Percentiles rank a stretch among this genome's conserved stretches.
Conservation (phyloP, 768 basidiomycete genomes). For the Tulasnella calospora region DNA sequence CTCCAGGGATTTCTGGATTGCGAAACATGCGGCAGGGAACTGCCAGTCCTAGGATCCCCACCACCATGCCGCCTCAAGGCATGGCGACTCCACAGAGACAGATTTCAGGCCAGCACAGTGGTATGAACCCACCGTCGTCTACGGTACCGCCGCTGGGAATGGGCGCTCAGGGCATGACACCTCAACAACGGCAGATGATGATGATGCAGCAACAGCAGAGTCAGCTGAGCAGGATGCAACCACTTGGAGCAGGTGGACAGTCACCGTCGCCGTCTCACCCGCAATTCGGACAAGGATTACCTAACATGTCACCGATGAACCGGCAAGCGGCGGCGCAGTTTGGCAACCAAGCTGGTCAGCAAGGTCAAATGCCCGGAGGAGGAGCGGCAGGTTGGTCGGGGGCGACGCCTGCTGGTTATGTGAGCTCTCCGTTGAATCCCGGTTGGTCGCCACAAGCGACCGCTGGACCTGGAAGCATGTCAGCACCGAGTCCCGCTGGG, state of each 20-base stretch:
- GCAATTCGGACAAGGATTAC: neutral
- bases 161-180: constrained; percentile 7
- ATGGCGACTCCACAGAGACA: neutral
- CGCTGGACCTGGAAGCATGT: neutral
- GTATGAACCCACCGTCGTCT: constrained; percentile 1
- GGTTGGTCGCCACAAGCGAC: constrained; percentile 17
- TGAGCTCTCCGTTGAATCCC: constrained; percentile 24
- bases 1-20: constrained; percentile 8
- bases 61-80: neutral
- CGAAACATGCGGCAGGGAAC: constrained; percentile 14
- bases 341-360: neutral
- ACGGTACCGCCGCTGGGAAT: constrained; percentile 6
- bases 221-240: constrained; percentile 15
- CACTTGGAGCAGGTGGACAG: constrained; percentile 10
- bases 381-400: neutral
- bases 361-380: neutral
- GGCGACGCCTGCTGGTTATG: constrained; percentile 16
- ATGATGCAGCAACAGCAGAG: constrained; percentile 25
- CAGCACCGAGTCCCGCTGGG: constrained; percentile 14
- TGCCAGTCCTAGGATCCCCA: constrained; percentile 13
- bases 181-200: constrained; percentile 10
- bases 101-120: neutral
- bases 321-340: constrained; percentile 2
- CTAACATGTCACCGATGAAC: constrained; percentile 12
- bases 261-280: neutral